These are phyloP conservation scores for Cercospora citrullina DNA, from an alignment of 2,329 filamentous ascomycete species.

Conservation along the genomic window DNA sequence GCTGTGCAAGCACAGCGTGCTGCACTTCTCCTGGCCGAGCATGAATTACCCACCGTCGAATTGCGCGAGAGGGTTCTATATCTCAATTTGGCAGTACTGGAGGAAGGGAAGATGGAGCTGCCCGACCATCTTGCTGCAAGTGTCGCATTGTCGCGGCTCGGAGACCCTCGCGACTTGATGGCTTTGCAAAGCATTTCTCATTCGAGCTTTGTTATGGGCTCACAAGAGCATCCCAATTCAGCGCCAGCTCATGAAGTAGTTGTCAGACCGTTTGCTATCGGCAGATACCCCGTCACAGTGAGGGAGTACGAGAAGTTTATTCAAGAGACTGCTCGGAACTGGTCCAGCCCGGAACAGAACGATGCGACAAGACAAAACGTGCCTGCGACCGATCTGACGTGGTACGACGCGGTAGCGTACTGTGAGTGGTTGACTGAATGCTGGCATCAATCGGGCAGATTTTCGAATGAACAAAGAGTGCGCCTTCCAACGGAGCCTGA, in stretches of 20 bases:
- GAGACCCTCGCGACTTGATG: conserved; percentile 12
- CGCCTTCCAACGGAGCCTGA: conserved; percentile 14
- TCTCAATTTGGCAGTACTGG: background rate
- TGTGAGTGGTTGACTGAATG: background rate
- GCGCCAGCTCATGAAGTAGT: background rate
- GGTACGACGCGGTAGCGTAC: conserved; percentile 1
- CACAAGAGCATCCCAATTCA: conserved; percentile 2
- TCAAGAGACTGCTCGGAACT: background rate
- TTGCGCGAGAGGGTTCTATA: background rate
- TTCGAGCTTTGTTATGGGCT: background rate
- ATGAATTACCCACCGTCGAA: background rate
- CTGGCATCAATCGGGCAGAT: background rate
- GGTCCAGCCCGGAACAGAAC: conserved; percentile 6
- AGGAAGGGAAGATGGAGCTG: background rate
- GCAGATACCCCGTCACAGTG: background rate
- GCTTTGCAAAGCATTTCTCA: background rate
- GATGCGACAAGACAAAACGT: conserved; percentile 1
- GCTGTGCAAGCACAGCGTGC: conserved; percentile 1
- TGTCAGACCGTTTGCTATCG: background rate
- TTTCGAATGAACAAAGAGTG: background rate
- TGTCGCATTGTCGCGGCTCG: conserved; percentile 2
- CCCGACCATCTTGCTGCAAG: conserved; percentile 1
- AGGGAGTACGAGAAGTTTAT: background rate
- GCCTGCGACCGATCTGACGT: conserved; percentile 7
- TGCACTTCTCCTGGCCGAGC: conserved; percentile 9